A percentile compares a stretch with the other conserved stretches of the same genome.
Conservation (phyloP, 139 green algal species). For the Chlamydomonas urium region DNA sequence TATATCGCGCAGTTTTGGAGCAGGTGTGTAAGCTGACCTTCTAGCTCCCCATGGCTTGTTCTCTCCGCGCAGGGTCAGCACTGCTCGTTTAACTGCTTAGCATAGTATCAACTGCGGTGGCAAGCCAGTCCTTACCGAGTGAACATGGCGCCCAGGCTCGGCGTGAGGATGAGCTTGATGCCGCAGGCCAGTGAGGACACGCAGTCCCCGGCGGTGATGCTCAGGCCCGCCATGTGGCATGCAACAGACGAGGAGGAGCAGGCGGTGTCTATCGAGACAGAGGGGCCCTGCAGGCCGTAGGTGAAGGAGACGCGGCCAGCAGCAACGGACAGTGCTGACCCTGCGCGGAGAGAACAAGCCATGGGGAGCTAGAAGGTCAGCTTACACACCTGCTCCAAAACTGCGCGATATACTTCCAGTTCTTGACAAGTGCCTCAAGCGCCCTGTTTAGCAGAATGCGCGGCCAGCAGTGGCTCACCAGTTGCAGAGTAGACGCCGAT, state of each 20-base stretch:
- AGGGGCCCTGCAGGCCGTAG: slow-evolving; percentile 71
- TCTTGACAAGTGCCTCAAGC: no score
- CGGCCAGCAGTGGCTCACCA: no score
- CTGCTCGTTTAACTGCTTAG: no score
- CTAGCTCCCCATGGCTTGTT: no score
- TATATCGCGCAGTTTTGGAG: no score
- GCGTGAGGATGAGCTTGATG: slow-evolving; percentile 54
- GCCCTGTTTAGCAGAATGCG: no score
- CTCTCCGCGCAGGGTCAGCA: slow-evolving; percentile 41
- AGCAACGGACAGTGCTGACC: slow-evolving; percentile 57
- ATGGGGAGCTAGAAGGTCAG: no score
- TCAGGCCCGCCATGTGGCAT: slow-evolving; percentile 25
- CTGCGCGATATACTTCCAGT: no score
- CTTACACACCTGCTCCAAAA: no score
- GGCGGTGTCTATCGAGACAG: slow-evolving; percentile 66
- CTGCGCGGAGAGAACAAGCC: slow-evolving; percentile 34
- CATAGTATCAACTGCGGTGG: no score
- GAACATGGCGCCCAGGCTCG: slow-evolving; percentile 60
- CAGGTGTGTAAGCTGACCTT: no score
- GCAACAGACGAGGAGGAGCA: slow-evolving; percentile 75
- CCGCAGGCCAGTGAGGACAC: slow-evolving; percentile 30
- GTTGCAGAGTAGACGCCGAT: slow-evolving; percentile 58
- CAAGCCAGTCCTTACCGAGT: no score
- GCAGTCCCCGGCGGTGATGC: slow-evolving; percentile 24
- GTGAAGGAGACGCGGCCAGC: slow-evolving; percentile 76